phyloP scores from a whole-genome alignment of 1,139 yeast species.

The Debaryomyces fabryi region DNA sequence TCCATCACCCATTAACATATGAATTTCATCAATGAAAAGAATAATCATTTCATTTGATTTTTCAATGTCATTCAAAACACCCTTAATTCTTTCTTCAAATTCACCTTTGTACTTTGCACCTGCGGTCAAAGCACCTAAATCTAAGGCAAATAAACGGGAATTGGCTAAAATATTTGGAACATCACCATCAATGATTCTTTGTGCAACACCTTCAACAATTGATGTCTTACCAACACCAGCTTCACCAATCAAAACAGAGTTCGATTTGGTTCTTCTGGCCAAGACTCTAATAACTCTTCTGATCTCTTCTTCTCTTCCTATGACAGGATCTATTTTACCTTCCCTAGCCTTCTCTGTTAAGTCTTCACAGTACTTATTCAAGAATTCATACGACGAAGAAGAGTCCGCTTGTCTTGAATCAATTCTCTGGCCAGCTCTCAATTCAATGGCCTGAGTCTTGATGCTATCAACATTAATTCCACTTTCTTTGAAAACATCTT shows the following conservation, averaged over 20 bases:
- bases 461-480: slow-evolving; percentile 70
- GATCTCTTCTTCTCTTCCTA: slow-evolving; percentile 98
- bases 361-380: slow-evolving; percentile 87
- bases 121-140: slow-evolving; percentile 93
- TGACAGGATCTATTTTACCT: slow-evolving; percentile 96
- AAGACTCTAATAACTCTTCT: slow-evolving; percentile 91
- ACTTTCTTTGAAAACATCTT: slow-evolving; percentile 74
- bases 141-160: slow-evolving; percentile 82
- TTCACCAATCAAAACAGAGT: slow-evolving; percentile 95
- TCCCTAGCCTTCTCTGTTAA: slow-evolving; percentile 90
- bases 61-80: slow-evolving; percentile 91
- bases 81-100: slow-evolving; percentile 96
- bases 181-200: slow-evolving; percentile 92
- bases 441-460: slow-evolving; percentile 76
- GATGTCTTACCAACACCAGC: slow-evolving; percentile 99
- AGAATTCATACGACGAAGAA: slow-evolving; percentile 78
- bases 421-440: slow-evolving; percentile 90
- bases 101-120: slow-evolving; percentile 99
- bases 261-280: slow-evolving; percentile 94
- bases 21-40: slow-evolving; percentile 93
- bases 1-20: slow-evolving; percentile 99
- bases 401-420: slow-evolving; percentile 96
- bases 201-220: slow-evolving; percentile 98
- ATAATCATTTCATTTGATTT: slow-evolving; percentile 84
- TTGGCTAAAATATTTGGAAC: slow-evolving; percentile 86